These are phyloP conservation scores for Polyrhizophydium stewartii DNA, from an alignment of 371 early-diverging fungal genomes.

Conservation along the genomic window DNA sequence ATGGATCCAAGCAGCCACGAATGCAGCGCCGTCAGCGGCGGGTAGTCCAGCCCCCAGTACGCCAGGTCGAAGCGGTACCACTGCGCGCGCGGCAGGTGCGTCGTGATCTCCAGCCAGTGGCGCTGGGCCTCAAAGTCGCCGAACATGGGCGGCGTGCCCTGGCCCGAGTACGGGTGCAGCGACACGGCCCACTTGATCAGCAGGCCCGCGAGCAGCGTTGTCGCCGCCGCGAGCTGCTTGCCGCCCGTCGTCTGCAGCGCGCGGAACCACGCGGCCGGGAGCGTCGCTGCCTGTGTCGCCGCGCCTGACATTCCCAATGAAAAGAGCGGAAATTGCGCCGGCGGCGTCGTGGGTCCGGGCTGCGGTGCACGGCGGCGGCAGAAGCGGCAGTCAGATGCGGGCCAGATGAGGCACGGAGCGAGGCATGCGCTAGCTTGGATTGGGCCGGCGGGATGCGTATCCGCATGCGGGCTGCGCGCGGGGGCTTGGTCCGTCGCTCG, in stretches of 20 bases:
- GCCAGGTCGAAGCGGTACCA: constrained; percentile 88
- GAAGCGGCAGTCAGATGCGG: no score
- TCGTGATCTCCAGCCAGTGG: constrained; percentile 95
- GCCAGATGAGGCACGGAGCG: no score
- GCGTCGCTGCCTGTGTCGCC: no score
- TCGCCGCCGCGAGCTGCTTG: constrained; percentile 9
- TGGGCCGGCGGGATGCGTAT: no score
- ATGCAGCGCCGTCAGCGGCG: constrained; percentile 90
- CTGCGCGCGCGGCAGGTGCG: constrained; percentile 62
- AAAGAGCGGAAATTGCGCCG: no score
- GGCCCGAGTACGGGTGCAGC: constrained; percentile 78
- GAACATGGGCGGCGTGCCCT: constrained; percentile 53
- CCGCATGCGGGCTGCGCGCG: no score
- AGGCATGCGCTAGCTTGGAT: no score
- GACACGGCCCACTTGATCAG: constrained; percentile 69
- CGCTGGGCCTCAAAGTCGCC: constrained; percentile 98
- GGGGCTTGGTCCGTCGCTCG: no score
- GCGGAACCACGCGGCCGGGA: not conserved
- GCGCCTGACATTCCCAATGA: no score
- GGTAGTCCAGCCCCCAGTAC: constrained; percentile 96
- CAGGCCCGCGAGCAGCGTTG: constrained; percentile 46
- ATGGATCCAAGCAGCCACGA: constrained; percentile 80
- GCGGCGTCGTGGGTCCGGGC: no score
- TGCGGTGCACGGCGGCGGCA: no score
- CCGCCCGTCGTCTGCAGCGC: not conserved